Conservation (phyloP, 257 asterid species). For the Osmanthus fragrans region DNA sequence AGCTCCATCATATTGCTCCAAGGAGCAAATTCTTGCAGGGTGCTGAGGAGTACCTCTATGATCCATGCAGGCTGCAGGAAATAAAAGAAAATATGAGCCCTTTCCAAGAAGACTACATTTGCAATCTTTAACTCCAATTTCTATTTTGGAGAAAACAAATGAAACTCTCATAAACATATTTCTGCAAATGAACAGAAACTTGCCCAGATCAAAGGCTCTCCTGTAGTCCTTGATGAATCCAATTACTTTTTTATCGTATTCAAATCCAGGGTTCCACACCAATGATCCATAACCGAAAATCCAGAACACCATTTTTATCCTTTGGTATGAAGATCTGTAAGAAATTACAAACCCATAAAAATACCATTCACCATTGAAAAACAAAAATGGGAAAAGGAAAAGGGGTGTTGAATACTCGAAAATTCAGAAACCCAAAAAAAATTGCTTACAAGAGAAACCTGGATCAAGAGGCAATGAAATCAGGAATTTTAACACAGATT, state of each 20-base stretch:
- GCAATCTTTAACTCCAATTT: too few relatives aligned
- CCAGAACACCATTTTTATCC: conserved; percentile 72
- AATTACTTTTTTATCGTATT: conserved; percentile 72
- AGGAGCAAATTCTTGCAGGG: conserved; percentile 98
- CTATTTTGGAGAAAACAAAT: too few relatives aligned
- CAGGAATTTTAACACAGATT: neutral
- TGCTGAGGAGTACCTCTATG: conserved; percentile 93
- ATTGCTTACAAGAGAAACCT: conserved; percentile 7
- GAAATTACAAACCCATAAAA: neutral
- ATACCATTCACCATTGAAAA: neutral
- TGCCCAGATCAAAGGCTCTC: conserved; percentile 91
- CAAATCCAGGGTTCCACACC: conserved; percentile 96
- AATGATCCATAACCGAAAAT: conserved; percentile 89
- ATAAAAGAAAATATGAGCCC: neutral
- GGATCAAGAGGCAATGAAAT: conserved; percentile 20
- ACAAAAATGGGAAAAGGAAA: neutral
- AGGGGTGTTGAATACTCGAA: neutral
- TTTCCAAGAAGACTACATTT: neutral
- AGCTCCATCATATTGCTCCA: conserved; percentile 67
- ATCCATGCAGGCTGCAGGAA: conserved; percentile 80
- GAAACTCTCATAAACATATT: too few relatives aligned
- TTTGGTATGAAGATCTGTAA: conserved; percentile 19
- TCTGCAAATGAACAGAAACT: neutral
- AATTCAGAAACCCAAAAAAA: neutral
- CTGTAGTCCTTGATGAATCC: conserved; percentile 82